Conservation (phyloP, 2,329 filamentous ascomycete species). For the Fusarium nanum region DNA sequence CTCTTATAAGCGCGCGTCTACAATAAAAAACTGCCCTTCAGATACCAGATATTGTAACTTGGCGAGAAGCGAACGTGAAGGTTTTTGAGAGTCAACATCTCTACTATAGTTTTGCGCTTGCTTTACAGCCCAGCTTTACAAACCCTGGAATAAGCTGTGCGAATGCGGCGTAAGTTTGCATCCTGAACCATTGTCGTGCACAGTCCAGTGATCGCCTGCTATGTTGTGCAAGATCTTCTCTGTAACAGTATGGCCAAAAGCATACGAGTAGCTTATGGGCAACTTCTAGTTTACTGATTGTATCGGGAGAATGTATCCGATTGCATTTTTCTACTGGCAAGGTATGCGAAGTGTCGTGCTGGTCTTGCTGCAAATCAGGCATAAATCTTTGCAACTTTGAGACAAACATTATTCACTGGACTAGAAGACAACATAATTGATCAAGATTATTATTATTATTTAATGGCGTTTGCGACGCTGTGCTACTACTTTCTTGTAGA, state of each 20-base stretch:
- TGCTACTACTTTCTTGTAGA: conserved; percentile 82
- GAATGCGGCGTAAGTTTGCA: neutral
- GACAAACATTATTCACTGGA: neutral
- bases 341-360: neutral
- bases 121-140: neutral
- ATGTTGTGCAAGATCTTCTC: neutral
- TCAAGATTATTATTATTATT: conserved; percentile 19
- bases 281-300: neutral
- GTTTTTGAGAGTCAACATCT: neutral
- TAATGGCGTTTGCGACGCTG: conserved; percentile 49
- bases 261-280: neutral
- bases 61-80: neutral
- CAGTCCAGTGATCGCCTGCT: neutral
- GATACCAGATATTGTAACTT: neutral
- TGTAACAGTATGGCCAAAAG: neutral
- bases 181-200: neutral
- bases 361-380: neutral
- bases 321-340: neutral
- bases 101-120: neutral
- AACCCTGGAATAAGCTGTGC: neutral
- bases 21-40: neutral
- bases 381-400: neutral
- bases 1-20: conserved; percentile 29
- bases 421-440: neutral
- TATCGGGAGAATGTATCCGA: neutral